phyloP scores from a whole-genome alignment of 148 eudicot genomes.

The Euryodendron excelsum region DNA sequence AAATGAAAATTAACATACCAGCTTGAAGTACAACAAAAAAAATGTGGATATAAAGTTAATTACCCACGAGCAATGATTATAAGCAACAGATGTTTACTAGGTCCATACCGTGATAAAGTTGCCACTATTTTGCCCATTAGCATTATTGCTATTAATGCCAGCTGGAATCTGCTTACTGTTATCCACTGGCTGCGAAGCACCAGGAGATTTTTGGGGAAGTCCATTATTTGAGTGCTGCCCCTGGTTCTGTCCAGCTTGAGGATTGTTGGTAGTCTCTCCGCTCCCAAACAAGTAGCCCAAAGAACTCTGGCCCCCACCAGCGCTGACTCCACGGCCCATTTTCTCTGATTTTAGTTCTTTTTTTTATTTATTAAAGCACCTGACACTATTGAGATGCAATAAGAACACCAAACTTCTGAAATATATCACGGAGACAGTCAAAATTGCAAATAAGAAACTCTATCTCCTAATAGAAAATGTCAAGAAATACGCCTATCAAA shows the following conservation, averaged over 20 bases:
- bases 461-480: not conserved
- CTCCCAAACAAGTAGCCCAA: slow-evolving; percentile 40
- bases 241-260: slow-evolving; percentile 17
- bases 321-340: slow-evolving; percentile 43
- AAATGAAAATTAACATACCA: too few relatives aligned
- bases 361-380: not conserved
- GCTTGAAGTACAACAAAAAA: not conserved
- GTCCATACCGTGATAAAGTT: slow-evolving; percentile 32
- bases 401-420: not conserved
- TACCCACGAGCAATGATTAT: not conserved
- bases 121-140: slow-evolving; percentile 37
- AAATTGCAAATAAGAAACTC: not conserved
- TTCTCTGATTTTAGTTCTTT: slow-evolving; percentile 3
- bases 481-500: not conserved
- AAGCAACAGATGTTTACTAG: not conserved
- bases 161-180: slow-evolving; percentile 26
- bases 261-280: slow-evolving; percentile 22
- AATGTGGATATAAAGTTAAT: too few relatives aligned
- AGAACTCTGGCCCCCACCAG: slow-evolving; percentile 43
- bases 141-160: slow-evolving; percentile 17
- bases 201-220: slow-evolving; percentile 15
- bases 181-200: slow-evolving; percentile 16
- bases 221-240: slow-evolving; percentile 9
- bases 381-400: not conserved
- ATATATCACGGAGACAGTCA: not conserved